These are phyloP conservation scores for Vicia sativa DNA, from an alignment of 306 rosid genomes.

Conservation along the genomic window DNA sequence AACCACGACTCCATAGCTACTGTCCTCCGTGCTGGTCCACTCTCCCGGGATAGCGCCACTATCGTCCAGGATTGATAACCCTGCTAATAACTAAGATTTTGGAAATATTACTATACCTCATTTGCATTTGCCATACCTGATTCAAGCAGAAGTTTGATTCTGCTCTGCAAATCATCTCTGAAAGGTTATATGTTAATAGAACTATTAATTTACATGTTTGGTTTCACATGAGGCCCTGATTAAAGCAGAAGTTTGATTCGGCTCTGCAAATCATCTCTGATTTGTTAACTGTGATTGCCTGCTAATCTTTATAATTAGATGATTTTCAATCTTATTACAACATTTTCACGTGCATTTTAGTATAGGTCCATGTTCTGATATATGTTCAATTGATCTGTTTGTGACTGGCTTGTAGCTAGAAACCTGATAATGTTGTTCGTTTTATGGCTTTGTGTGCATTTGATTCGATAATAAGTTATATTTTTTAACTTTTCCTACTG, in stretches of 20 bases:
- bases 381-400: constrained; percentile 8
- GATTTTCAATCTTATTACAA: constrained; percentile 20
- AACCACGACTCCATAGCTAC: no score
- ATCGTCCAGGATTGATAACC: no score
- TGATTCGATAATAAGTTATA: constrained; percentile 1
- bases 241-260: no score
- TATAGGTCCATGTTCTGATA: neutral
- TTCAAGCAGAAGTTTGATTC: constrained; percentile 4
- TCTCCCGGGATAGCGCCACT: no score
- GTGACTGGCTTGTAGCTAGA: constrained; percentile 31
- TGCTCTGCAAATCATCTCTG: neutral
- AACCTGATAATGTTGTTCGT: constrained; percentile 19
- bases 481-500: constrained; percentile 10
- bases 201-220: no score
- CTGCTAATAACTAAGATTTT: neutral
- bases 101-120: neutral
- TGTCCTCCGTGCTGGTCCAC: no score
- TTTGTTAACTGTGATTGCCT: neutral
- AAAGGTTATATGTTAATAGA: no score
- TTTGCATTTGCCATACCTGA: neutral
- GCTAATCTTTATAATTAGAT: constrained; percentile 2
- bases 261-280: neutral
- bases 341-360: neutral
- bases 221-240: no score
- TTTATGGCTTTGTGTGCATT: constrained; percentile 5